A percentile compares a stretch with the other conserved stretches of the same genome.
Evolutionary conservation across 768 basidiomycete species (phyloP).

Genomic region (Calocybe indica): DNA sequence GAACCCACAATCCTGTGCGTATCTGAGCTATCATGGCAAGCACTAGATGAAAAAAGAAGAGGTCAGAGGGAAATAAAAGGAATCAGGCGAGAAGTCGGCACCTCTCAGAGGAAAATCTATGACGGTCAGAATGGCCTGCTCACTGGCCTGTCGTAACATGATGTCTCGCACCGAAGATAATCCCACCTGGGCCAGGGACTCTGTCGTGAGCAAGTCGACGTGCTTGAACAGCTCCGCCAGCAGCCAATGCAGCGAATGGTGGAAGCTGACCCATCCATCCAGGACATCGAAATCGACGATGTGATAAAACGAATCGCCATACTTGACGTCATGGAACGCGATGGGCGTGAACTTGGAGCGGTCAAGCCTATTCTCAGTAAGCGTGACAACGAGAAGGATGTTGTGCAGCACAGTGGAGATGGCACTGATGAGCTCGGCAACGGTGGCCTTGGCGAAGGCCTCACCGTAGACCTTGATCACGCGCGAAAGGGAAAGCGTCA

Average conservation of each 20-base stretch:
- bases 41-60: constrained; percentile 36
- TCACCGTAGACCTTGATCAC: constrained; percentile 89
- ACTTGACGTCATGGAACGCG: constrained; percentile 58
- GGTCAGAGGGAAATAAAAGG: neutral
- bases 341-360: constrained; percentile 56
- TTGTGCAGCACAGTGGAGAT: constrained; percentile 66
- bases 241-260: constrained; percentile 89
- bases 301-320: constrained; percentile 53
- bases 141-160: constrained; percentile 54
- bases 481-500: constrained; percentile 84
- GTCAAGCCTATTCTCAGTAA: constrained; percentile 65
- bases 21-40: constrained; percentile 93
- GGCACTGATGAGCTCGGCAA: constrained; percentile 56
- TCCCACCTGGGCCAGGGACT: constrained; percentile 45
- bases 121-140: constrained; percentile 64
- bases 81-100: constrained; percentile 18
- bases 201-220: constrained; percentile 58
- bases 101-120: constrained; percentile 90
- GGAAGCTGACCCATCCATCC: constrained; percentile 85
- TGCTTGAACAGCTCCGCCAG: constrained; percentile 87
- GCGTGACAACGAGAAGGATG: constrained; percentile 65
- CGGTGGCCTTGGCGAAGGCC: constrained; percentile 57
- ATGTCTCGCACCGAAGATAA: constrained; percentile 53
- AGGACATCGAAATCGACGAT: constrained; percentile 74
- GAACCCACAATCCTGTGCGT: constrained; percentile 92